A percentile compares a stretch with the other conserved stretches of the same genome.
Evolutionary conservation across 2,329 filamentous ascomycete species (phyloP).

Genomic region (Penicillium sp.): DNA sequence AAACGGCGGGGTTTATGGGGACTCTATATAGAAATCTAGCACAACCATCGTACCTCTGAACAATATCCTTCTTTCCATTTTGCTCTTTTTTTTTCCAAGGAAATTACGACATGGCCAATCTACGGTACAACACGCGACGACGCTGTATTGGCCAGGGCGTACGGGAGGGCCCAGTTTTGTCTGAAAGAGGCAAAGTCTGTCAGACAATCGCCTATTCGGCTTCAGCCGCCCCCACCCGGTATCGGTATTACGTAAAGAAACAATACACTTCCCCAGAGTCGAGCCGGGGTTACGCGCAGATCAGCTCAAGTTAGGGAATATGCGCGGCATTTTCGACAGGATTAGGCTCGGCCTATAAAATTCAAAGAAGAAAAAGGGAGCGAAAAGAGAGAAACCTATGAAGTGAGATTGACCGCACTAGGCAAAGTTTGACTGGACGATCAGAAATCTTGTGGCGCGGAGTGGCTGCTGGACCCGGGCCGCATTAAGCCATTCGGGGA

Average conservation of each 20-base stretch:
- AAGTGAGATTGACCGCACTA: not conserved
- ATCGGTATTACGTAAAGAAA: not conserved
- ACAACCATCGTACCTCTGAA: not conserved
- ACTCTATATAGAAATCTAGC: constrained; percentile 15
- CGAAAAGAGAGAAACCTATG: not conserved
- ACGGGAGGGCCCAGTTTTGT: not conserved
- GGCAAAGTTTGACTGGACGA: not conserved
- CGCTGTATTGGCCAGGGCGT: not conserved
- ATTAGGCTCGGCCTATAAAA: not conserved
- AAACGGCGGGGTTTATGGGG: constrained; percentile 4
- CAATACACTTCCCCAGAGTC: not conserved
- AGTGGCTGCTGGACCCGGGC: not conserved
- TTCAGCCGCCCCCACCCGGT: not conserved
- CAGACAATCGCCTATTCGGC: not conserved
- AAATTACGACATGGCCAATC: not conserved
- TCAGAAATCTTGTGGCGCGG: not conserved
- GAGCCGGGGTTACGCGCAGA: not conserved
- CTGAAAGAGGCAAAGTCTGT: not conserved
- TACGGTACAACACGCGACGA: not conserved
- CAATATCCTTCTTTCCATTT: not conserved
- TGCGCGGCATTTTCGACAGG: not conserved
- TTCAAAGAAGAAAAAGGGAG: not conserved
- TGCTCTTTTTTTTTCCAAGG: not conserved
- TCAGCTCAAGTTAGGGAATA: not conserved
- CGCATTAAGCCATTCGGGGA: not conserved